Base-by-base conservation (phyloP, 2,329 filamentous ascomycete genomes). In the Epichloe brachyelytri region DNA sequence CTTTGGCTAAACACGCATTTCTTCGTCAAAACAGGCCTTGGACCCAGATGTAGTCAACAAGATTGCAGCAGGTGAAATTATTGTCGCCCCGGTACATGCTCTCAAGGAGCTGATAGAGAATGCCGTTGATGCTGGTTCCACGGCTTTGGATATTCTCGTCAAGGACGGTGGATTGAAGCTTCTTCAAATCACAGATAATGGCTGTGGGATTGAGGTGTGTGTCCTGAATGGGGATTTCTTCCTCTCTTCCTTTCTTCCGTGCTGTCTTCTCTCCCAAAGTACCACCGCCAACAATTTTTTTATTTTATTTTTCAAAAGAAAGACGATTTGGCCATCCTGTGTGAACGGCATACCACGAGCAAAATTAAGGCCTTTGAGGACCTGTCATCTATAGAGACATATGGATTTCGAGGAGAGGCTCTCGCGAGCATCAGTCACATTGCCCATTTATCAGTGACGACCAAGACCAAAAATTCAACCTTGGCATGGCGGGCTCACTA, bases 381-480 rank as follows among this genome's bases (percentile, higher is more conserved):
- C 65, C 74, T 98, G 46, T 81, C 81, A 40, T 86, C 83, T 4
- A 97, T 98, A 57, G 84, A 83, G 48, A 97, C 93, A 1, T 98
- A 98, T 66, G 93, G 93, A n/a, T 98, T 98, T 63, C 85, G 93
- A 49, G 93, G 93, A 51, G 93, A 98, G 68, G 93, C 93, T 3
- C 71, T 98, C 50, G 93, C 93, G 14, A 97, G 93, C 68, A 98
- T 98, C 65, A 97, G 91, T 63, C 93, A 98, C 65, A 96, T 98
- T 60, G 91, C 94, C 36, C 94, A 98, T 71, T 76, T 98, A 20
- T 88, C 85, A 4, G 88, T 98, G 43, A 97, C 91, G 1, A 98
- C 94, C 7, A 94, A 89, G 65, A 97, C 90, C 1, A 85, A 86
- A 53, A 83, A 88, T 43, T 95, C 90, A 0, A 83, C 81, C 58